Evolutionary conservation across 108 stramenopile species (phyloP), one percentile per base, ranked within the genome.

Genomic region (Nannochloropsis granulata): DNA sequence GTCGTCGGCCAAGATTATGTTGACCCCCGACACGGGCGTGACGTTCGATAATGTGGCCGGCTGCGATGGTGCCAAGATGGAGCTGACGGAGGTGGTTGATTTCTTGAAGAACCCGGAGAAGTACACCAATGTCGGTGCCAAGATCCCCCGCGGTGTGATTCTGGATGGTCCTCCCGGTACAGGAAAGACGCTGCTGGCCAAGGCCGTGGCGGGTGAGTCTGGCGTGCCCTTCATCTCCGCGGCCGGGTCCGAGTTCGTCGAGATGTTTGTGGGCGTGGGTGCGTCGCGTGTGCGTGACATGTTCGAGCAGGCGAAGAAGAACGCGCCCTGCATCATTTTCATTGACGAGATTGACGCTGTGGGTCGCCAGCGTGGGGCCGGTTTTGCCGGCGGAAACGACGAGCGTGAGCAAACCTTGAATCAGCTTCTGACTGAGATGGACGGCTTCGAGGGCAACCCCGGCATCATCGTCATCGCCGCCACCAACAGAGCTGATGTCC

Each of bases 281-380:
- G 95, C 97, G 19, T 92, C 92, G 16, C 87, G 92, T 84, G 92
- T 92, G 86, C 85, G 87, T 19, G 86, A 89, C 78, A 42, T 92
- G 44, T 92, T 92, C 83, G 81, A 79, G 43, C 83, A 90, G 82
- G 92, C 92, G 43, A 90, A 89, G 82, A 80, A 89, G 84, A 92
- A 85, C 56, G 85, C 86, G 21, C 90, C 89, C 12, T 93, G 92
- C 56, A 94, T 98, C 44, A 92, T 98, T 46, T 98, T 98, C 85
- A 96, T 98, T 80, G 98, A 98, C 88, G 98, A 98, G 88, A 93
- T 98, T 56, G 98, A 98, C 87, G 95, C 96, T 79, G 81, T 98
- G 46, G 98, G 94, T 79, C 89, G 44, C 83, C 90, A 43, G 84
- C 93, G 96, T 81, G 95, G 96, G 83, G 94, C 92, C 43, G 92